Evolutionary conservation across 805 yeast species (phyloP), one percentile per base, ranked within the genome.

Genomic region (Monosporozyma unispora): DNA sequence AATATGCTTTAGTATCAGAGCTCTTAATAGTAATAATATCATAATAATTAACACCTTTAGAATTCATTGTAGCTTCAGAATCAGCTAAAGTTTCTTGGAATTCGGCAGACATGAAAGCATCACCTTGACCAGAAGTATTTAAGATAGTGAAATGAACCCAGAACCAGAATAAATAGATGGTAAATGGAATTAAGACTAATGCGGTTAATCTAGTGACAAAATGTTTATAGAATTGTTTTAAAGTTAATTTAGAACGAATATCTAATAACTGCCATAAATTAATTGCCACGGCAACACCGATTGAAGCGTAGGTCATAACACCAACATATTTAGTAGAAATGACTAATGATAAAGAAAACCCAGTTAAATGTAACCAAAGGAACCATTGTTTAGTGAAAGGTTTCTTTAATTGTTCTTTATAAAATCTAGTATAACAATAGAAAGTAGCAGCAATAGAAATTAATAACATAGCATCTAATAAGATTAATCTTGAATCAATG

Each of bases 241-340:
- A 54, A 0, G 86, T 68, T 52, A 84, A 73, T 1, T 93, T 91
- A 31, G 77, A 75, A 54, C 76, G 75, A 57, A 79, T 69, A 63
- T 91, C 96, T 46, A 93, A 73, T 57, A 90, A 71, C 53, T 78
- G 76, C 99, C 99, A 93, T 60, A 93, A 73, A 62, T 93, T 98
- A 62, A 81, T 76, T 5, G 78, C 60, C 7, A 93, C 97, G 42
- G 95, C 96, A 50, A 79, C 67, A 29, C 99, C 99, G 56, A 93
- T 80, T 47, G 95, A 80, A 45, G 82, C 75, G 66, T 84, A 93
- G 0, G 98, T 89, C 73, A 93, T 84, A 8, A 85, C 84, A 67
- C 99, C 99, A 41, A 93, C 96, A 67, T 93, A 90, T 65, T 93
- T 93, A 50, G 97, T 93, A 43, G 96, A 85, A 52, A 93, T 91